A percentile compares a stretch with the other conserved stretches of the same genome.
phyloP scores from a whole-genome alignment of 257 asterid species.

The Solanum lycopersicoides region DNA sequence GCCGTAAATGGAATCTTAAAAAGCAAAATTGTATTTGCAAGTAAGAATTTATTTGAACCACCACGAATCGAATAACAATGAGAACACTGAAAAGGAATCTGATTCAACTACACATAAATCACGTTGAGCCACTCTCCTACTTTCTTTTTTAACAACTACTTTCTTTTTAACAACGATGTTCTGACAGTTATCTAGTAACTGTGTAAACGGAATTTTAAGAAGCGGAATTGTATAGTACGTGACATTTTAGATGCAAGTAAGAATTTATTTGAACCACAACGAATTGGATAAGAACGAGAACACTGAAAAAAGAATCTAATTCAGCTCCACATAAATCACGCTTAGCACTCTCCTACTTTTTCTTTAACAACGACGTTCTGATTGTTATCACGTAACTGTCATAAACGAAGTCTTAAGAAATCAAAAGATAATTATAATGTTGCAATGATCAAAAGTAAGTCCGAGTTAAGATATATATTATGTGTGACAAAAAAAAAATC shows the following conservation, averaged over 20 bases:
- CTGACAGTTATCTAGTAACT: not conserved
- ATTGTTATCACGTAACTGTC: not conserved
- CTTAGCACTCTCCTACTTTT: too few species aligned
- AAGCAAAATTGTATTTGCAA: not conserved
- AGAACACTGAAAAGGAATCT: accelerated
- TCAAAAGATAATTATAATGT: not conserved
- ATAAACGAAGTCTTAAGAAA: not conserved
- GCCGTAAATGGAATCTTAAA: not conserved
- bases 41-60: not conserved
- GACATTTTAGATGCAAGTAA: not conserved
- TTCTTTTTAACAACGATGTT: not conserved
- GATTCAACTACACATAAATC: not conserved
- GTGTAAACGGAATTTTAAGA: not conserved
- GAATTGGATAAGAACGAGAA: accelerated
- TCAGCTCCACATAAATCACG: not conserved
- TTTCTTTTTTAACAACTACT: not conserved
- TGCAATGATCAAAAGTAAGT: not conserved
- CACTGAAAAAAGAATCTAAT: accelerated
- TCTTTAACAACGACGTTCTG: too few species aligned
- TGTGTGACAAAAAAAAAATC: not conserved
- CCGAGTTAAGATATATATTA: not conserved
- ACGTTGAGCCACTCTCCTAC: not conserved
- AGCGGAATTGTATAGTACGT: not conserved
- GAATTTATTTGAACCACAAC: too few species aligned
- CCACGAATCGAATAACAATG: too few species aligned